Percentiles rank a stretch among this genome's conserved stretches.
phyloP scores from a whole-genome alignment of 1,284 basidiomycete species.

The Lentinula novae-zelandiae region DNA sequence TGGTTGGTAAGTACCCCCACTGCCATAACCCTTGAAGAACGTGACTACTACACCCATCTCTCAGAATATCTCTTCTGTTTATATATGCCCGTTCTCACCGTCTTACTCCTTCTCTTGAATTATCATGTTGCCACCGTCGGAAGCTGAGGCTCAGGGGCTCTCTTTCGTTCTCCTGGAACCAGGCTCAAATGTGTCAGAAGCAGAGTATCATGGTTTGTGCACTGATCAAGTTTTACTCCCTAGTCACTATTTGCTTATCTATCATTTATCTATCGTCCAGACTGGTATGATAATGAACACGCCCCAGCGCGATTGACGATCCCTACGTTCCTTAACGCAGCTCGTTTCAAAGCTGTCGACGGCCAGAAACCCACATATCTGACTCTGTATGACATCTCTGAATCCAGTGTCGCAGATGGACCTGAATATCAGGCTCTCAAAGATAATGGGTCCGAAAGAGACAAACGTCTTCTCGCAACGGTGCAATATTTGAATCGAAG shows the following conservation, averaged over 20 bases:
- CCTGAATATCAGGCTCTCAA: constrained; percentile 15
- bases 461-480: constrained; percentile 7
- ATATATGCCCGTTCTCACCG: no score
- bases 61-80: no score
- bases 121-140: constrained; percentile 4
- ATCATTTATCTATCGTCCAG: not conserved
- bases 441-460: constrained; percentile 12
- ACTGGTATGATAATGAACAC: constrained; percentile 16
- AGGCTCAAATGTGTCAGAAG: not conserved
- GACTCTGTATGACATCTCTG: constrained; percentile 14
- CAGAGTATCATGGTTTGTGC: constrained; percentile 11
- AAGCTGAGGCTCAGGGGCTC: constrained; percentile 10
- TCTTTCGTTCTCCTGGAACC: constrained; percentile 9
- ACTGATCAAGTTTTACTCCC: not conserved
- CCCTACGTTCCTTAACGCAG: constrained; percentile 13
- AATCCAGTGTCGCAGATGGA: constrained; percentile 12
- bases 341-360: constrained; percentile 13
- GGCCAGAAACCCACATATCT: constrained; percentile 12
- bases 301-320: constrained; percentile 11
- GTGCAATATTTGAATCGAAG: constrained; percentile 12
- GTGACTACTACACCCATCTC: no score
- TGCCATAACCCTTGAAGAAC: no score
- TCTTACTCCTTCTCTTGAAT: not conserved
- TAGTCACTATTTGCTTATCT: not conserved
- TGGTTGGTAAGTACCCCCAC: no score